These are phyloP conservation scores for Colletotrichum horii DNA, from an alignment of 2,329 filamentous ascomycete species.

Conservation along the genomic window DNA sequence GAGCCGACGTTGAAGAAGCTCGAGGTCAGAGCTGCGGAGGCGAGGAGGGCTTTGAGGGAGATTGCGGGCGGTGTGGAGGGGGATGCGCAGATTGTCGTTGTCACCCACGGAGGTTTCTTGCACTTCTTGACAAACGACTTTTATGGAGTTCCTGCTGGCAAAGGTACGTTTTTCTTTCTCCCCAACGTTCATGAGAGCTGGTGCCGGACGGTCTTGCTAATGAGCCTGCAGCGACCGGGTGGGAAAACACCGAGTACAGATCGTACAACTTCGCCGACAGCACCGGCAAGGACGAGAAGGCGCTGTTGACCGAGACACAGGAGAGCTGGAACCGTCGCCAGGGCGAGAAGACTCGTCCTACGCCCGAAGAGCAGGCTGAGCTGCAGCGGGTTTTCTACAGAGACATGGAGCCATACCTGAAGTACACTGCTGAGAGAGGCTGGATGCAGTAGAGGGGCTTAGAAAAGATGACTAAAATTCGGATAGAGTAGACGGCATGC, in stretches of 20 bases:
- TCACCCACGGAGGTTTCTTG: slow-evolving; percentile 83
- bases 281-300: slow-evolving; percentile 52
- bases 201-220: background rate
- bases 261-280: slow-evolving; percentile 68
- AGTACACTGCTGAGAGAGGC: slow-evolving; percentile 29
- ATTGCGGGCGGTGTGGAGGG: slow-evolving; percentile 42
- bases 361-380: slow-evolving; percentile 51
- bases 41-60: slow-evolving; percentile 63
- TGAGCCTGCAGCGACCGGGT: slow-evolving; percentile 66
- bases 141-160: slow-evolving; percentile 57
- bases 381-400: slow-evolving; percentile 43
- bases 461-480: background rate
- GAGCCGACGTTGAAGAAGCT: slow-evolving; percentile 58
- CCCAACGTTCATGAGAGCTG: background rate
- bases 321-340: slow-evolving; percentile 52
- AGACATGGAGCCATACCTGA: slow-evolving; percentile 40
- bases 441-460: slow-evolving; percentile 14
- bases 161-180: slow-evolving; percentile 41
- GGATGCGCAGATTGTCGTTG: slow-evolving; percentile 73
- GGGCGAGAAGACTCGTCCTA: slow-evolving; percentile 45
- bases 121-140: slow-evolving; percentile 88
- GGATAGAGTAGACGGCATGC: background rate
- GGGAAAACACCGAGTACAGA: slow-evolving; percentile 76
- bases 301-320: slow-evolving; percentile 52
- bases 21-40: slow-evolving; percentile 63